Conservation (phyloP, 345 rosid genomes). For the Pistacia vera region DNA sequence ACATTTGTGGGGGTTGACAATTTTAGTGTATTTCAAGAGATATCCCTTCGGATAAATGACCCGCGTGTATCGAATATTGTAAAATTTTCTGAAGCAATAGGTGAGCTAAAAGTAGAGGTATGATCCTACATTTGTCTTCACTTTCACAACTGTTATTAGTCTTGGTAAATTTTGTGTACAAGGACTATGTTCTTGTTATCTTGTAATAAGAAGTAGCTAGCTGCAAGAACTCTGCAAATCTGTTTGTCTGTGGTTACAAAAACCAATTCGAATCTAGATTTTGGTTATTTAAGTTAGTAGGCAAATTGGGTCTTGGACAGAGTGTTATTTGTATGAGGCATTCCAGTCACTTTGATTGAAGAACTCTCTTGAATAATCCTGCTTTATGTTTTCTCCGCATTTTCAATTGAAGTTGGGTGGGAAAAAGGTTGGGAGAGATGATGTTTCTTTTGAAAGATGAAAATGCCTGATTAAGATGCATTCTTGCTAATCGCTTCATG, state of each 20-base stretch:
- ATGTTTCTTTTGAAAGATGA: background rate
- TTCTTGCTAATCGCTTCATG: background rate
- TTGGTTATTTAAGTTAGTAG: background rate
- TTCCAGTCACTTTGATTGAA: background rate
- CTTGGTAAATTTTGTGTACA: background rate
- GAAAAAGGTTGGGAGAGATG: background rate
- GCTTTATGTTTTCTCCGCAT: background rate
- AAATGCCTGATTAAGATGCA: background rate
- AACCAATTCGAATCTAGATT: too few relatives aligned
- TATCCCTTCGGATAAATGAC: conserved; percentile 66
- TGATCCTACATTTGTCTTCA: conserved; percentile 15
- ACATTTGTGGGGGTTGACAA: conserved; percentile 91
- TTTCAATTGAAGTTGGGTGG: background rate
- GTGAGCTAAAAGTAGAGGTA: conserved; percentile 98
- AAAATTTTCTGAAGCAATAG: conserved; percentile 74
- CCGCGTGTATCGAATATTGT: conserved; percentile 93
- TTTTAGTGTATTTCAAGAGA: conserved; percentile 91
- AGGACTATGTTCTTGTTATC: background rate
- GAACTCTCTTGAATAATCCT: background rate
- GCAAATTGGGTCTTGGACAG: background rate
- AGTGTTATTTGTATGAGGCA: background rate
- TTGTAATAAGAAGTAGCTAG: background rate
- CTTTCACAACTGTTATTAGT: background rate
- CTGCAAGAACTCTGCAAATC: background rate
- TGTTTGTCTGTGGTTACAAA: too few relatives aligned